Evolutionary conservation across 148 eudicot genomes (phyloP).

Genomic region (Pouteria glomerata): DNA sequence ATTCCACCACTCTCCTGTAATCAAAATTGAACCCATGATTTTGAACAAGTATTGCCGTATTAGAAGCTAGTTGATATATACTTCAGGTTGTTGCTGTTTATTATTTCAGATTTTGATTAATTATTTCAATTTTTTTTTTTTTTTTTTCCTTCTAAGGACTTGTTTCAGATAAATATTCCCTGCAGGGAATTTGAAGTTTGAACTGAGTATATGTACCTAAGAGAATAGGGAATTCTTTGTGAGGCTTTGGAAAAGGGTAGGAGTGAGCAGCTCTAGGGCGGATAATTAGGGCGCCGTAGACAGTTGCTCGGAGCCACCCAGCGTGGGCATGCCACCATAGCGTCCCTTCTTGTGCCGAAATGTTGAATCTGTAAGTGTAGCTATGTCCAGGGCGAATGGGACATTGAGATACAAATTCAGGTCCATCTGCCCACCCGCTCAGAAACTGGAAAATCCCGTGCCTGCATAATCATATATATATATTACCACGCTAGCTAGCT

Average conservation of each 20-base stretch:
- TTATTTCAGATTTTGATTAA: not conserved
- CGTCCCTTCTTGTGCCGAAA: constrained; percentile 67
- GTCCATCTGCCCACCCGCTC: constrained; percentile 82
- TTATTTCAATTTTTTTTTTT: not conserved
- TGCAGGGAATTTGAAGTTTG: too few species aligned
- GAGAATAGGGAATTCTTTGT: constrained; percentile 49
- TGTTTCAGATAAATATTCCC: too few species aligned
- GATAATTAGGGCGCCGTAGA: constrained; percentile 70
- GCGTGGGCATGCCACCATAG: constrained; percentile 95
- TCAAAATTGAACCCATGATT: constrained; percentile 2
- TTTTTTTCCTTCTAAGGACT: too few species aligned
- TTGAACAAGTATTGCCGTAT: too few species aligned
- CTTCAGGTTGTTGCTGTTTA: not conserved
- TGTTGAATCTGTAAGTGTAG: constrained; percentile 49
- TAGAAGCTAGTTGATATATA: too few species aligned
- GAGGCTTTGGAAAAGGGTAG: constrained; percentile 69
- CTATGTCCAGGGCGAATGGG: constrained; percentile 55
- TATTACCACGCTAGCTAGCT: too few species aligned
- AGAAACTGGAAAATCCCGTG: constrained; percentile 54
- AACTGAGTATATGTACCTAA: constrained; percentile 41
- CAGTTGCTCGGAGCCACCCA: constrained; percentile 73
- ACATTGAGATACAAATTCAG: constrained; percentile 59
- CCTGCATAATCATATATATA: constrained; percentile 35
- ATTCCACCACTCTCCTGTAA: constrained; percentile 84
- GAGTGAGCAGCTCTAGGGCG: constrained; percentile 45